A percentile compares a stretch with the other conserved stretches of the same genome.
phyloP scores from a whole-genome alignment of 2,329 filamentous ascomycete species.

The Orbilia blumenaviensis region DNA sequence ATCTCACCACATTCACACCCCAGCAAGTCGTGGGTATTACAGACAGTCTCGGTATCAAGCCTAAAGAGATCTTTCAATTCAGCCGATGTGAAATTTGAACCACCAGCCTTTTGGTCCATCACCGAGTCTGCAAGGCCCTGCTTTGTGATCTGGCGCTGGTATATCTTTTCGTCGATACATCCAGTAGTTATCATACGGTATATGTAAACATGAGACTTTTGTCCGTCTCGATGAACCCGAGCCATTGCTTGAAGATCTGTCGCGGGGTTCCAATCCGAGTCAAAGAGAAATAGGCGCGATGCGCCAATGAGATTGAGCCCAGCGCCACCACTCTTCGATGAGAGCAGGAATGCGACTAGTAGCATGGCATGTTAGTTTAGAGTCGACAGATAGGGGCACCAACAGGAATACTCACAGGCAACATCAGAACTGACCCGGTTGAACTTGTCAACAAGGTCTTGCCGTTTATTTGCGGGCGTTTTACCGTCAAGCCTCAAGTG shows the following conservation, averaged over 20 bases:
- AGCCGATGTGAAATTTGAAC: conserved; percentile 71
- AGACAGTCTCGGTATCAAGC: conserved; percentile 69
- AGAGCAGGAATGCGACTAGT: conserved; percentile 76
- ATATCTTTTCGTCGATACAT: conserved; percentile 78
- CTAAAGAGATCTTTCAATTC: conserved; percentile 74
- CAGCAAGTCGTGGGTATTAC: conserved; percentile 75
- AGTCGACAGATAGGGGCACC: background rate
- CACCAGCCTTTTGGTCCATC: conserved; percentile 72
- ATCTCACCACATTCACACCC: conserved; percentile 71
- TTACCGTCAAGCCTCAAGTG: conserved; percentile 76
- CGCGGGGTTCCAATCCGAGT: conserved; percentile 79
- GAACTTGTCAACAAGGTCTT: conserved; percentile 75
- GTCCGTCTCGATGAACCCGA: conserved; percentile 76
- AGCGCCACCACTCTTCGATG: conserved; percentile 75
- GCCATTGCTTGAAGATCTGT: conserved; percentile 79
- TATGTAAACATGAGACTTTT: conserved; percentile 73
- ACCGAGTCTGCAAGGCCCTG: conserved; percentile 75
- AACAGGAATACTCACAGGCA: conserved; percentile 46
- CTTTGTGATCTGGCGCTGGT: conserved; percentile 76
- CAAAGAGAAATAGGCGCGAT: conserved; percentile 74
- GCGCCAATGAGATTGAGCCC: conserved; percentile 77
- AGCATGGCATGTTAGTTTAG: conserved; percentile 55
- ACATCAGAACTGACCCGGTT: conserved; percentile 64
- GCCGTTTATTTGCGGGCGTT: conserved; percentile 71
- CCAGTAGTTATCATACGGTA: conserved; percentile 75